Evolutionary conservation across 768 basidiomycete species (phyloP), one percentile per base, ranked within the genome.

Genomic region (Chalciporus chontae): DNA sequence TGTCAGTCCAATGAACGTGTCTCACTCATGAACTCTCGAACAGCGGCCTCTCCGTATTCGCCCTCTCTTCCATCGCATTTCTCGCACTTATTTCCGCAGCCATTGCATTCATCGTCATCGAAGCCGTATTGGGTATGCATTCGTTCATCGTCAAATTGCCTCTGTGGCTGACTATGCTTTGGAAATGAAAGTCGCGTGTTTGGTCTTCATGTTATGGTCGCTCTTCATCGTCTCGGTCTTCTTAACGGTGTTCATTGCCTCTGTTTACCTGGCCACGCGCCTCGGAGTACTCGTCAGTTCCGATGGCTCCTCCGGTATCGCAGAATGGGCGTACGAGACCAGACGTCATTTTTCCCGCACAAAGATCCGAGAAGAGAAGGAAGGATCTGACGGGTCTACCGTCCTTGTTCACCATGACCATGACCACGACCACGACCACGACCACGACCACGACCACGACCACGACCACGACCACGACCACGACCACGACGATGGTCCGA

Each of bases 1-100:
- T 10, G 24, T 45, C 4, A 17, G n/a, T 41, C 18, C n/a, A 40
- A 37, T 23, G 41, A 51, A 63, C 60, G 13, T 40, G 8, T 38
- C 46, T 38, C 3, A 23, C 36, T 47, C 34, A 51, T 13, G 10
- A 11, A 19, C 40, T 47, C 37, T 11, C 36, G 11, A 13, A 21
- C 31, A 65, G 65, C 27, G 68, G 67, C 21, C 50, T 70, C 24
- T 70, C 68, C 26, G 57, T 75, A 5, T 60, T 77, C 43, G 65
- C 66, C 39, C 50, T 71, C 31, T 61, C 69, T n/a, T 57, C 66
- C 32, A 69, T 69, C 42, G 52, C 65, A 44, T 70, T 72, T 51
- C 27, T 75, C 40, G 75, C 72, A 17, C 37, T 77, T 24, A 58
- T 64, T 14, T 62, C 54, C 27, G 65, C 69, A 19, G 62, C 69